These are phyloP conservation scores for Suillus cothurnatus DNA, from an alignment of 768 basidiomycete genomes.

Conservation along the genomic window DNA sequence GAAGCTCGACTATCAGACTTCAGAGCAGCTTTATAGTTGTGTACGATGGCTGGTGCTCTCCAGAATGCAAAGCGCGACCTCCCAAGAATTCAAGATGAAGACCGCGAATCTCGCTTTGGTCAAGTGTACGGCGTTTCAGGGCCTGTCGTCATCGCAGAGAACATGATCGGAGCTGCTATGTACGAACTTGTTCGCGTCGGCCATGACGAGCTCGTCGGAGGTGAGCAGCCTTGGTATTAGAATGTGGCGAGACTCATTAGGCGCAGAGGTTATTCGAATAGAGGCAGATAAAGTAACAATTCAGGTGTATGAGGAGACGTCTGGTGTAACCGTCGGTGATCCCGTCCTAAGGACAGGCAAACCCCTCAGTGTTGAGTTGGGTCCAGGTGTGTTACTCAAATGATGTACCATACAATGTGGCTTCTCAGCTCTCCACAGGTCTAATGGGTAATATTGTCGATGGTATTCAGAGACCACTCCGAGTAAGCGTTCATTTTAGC, in stretches of 20 bases:
- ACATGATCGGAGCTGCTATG: slow-evolving; percentile 96
- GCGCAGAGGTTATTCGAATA: slow-evolving; percentile 95
- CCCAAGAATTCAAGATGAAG: slow-evolving; percentile 88
- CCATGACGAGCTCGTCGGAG: slow-evolving; percentile 97
- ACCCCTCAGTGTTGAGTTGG: slow-evolving; percentile 95
- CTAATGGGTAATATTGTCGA: slow-evolving; percentile 99
- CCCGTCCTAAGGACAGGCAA: slow-evolving; percentile 97
- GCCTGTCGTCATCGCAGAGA: slow-evolving; percentile 94
- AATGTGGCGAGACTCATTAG: slow-evolving; percentile 16
- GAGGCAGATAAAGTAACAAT: slow-evolving; percentile 98
- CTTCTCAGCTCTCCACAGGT: slow-evolving; percentile 48
- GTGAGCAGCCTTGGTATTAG: slow-evolving; percentile 43
- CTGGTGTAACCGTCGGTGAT: slow-evolving; percentile 98
- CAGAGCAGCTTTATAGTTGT: slow-evolving; percentile 12
- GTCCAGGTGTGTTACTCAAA: slow-evolving; percentile 69
- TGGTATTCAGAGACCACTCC: slow-evolving; percentile 91
- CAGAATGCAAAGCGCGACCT: slow-evolving; percentile 88
- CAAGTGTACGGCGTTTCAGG: slow-evolving; percentile 96
- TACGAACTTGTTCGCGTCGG: slow-evolving; percentile 98
- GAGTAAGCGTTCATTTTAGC: slow-evolving; percentile 50
- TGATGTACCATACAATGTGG: not conserved
- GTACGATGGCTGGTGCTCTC: slow-evolving; percentile 87
- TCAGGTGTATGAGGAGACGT: slow-evolving; percentile 99
- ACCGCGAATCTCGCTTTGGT: slow-evolving; percentile 84
- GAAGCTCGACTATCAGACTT: not conserved